Evolutionary conservation across 306 rosid species (phyloP).

Genomic region (Prunus kanzakura): DNA sequence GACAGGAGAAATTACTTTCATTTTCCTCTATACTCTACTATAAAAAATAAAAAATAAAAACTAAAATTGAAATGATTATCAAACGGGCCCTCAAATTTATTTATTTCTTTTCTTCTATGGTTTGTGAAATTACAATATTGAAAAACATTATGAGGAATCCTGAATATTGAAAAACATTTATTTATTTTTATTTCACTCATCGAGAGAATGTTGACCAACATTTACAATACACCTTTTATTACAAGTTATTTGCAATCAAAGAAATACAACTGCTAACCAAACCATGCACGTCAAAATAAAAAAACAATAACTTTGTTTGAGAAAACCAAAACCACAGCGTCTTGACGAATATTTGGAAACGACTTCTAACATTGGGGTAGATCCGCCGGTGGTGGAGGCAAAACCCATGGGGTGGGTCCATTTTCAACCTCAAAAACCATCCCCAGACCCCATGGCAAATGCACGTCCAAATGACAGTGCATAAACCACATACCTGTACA

Average conservation of each 20-base stretch:
- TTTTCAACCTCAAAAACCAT: constrained; percentile 51
- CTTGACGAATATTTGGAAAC: not conserved
- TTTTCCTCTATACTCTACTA: no score
- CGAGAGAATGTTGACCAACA: not conserved
- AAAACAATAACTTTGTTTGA: no score
- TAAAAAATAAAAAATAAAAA: no score
- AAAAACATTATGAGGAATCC: no score
- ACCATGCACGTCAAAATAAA: no score
- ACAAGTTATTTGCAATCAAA: not conserved
- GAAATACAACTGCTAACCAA: not conserved
- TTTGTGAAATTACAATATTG: no score
- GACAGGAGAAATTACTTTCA: no score
- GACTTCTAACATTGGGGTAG: constrained; percentile 49
- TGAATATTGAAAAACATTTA: no score
- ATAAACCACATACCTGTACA: constrained; percentile 54
- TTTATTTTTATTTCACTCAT: not conserved
- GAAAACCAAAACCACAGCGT: not conserved
- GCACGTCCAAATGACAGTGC: constrained; percentile 67
- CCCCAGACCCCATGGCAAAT: constrained; percentile 69
- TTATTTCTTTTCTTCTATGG: no score
- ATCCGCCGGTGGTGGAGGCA: constrained; percentile 65
- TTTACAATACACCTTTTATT: no score
- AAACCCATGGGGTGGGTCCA: constrained; percentile 27
- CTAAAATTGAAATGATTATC: no score
- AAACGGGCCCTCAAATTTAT: no score